Base-by-base conservation (phyloP, 352 stramenopile species). In the Lagenidium giganteum region DNA sequence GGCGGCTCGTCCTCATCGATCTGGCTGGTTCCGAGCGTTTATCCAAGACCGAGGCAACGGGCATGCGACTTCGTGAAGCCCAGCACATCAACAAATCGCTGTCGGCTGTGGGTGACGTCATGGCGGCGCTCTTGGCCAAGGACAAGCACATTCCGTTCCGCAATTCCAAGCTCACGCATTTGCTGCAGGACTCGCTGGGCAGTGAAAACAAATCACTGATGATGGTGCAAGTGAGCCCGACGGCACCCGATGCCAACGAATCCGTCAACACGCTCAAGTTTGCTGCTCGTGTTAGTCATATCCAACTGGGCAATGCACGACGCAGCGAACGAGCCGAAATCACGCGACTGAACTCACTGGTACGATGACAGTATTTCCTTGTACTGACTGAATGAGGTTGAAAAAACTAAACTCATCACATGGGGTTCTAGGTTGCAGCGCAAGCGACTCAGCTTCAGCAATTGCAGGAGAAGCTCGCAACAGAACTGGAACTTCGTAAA, bases 11-110 rank as follows among this genome's bases (percentile, higher is more conserved):
- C 22, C 48, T 91, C n/a, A 72, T 91, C 20, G 81, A 93, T 46
- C 61, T 93, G 22, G 81, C 81, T 6, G 81, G 81, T 2, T 93
- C 81, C 3, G 81, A 93, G 54, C 58, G 77, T 8, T 54, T 91
- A 1, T 48, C 67, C 4, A 81, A 77, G 45, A 69, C 73, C 0
- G 64, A 83, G 12, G 74, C 61, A 0, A 47, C 56, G 16, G 42
- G 42, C 1, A 42, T 49, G 13, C 64, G 55, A 0, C 55, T 88
- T 9, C 61, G 75, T 4, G 82, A 94, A 37, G 72, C 79, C 8
- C 77, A 90, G 55, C 70, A 79, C 36, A 87, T 94, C 37, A 85
- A 88, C 61, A 86, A 89, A 51, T 92, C 79, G 37, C 64, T 94
- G 1, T 60, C 72, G 11, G 79, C 82, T 6, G 54, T 94, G 16